These are phyloP conservation scores for Daedaleopsis nitida DNA, from an alignment of 768 basidiomycete species.

Conservation along the genomic window DNA sequence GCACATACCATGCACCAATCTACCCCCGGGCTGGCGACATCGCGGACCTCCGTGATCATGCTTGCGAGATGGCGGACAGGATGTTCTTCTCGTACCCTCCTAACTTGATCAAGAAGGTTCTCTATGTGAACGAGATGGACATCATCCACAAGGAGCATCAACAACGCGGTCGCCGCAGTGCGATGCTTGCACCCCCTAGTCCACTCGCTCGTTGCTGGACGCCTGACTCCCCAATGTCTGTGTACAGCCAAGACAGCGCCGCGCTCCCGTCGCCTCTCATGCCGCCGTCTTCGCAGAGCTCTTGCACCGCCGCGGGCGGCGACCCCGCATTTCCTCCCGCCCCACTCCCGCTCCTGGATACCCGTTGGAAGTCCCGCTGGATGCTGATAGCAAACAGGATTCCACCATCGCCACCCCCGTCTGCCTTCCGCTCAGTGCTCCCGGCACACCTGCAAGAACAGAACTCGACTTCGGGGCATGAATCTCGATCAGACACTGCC, in stretches of 20 bases:
- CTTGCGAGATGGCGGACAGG: constrained; percentile 11
- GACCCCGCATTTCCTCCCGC: not conserved
- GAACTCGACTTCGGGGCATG: not conserved
- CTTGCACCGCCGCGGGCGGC: too few relatives aligned
- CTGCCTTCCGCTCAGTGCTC: not conserved
- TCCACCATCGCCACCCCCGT: not conserved
- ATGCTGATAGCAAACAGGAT: not conserved
- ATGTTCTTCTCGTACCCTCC: constrained; percentile 8
- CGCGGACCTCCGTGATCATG: constrained; percentile 6
- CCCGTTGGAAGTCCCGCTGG: not conserved
- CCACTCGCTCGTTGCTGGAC: not conserved
- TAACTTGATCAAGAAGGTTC: constrained; percentile 1
- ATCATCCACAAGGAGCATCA: not conserved
- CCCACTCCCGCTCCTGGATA: not conserved
- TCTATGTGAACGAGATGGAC: constrained; percentile 11
- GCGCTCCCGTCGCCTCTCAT: not conserved
- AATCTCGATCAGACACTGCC: not conserved
- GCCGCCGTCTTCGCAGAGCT: not conserved
- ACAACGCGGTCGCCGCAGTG: not conserved
- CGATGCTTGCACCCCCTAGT: not conserved
- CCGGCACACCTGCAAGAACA: not conserved
- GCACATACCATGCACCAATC: constrained; percentile 2
- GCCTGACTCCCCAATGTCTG: constrained; percentile 8
- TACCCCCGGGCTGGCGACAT: constrained; percentile 16
- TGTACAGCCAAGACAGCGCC: constrained; percentile 3